phyloP scores from a whole-genome alignment of 2,329 filamentous ascomycete genomes.

The Teratosphaeria nubilosa region DNA sequence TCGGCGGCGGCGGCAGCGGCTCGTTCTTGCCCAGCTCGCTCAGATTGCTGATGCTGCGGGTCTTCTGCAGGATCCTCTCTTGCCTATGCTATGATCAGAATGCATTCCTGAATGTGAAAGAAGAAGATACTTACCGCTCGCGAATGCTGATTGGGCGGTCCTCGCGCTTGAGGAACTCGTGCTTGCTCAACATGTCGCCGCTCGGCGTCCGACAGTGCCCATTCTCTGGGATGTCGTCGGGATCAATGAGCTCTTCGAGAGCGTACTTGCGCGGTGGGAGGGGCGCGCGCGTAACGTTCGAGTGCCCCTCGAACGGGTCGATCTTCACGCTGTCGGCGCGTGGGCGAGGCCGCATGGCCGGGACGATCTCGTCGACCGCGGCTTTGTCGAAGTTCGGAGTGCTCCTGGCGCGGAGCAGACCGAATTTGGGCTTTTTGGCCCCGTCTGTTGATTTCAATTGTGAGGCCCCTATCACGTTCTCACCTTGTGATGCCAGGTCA shows the following conservation, averaged over 20 bases:
- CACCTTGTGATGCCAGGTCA: neutral
- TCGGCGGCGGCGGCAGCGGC: neutral
- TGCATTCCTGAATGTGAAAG: neutral
- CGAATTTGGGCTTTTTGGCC: neutral
- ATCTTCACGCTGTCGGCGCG: neutral
- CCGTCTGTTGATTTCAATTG: neutral
- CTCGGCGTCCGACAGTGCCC: conserved; percentile 21
- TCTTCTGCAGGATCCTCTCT: conserved; percentile 19
- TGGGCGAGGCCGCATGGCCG: neutral
- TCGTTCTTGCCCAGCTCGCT: neutral
- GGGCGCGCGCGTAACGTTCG: conserved; percentile 15
- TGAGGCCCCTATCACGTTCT: neutral
- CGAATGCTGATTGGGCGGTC: conserved; percentile 25
- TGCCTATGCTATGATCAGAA: conserved; percentile 10
- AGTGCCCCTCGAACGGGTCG: conserved; percentile 10
- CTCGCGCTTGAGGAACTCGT: conserved; percentile 15
- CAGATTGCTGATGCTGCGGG: conserved; percentile 1
- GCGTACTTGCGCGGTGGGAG: conserved; percentile 11
- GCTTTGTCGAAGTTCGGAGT: neutral
- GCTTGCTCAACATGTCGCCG: conserved; percentile 19
- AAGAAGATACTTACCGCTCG: conserved; percentile 15
- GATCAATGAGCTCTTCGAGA: conserved; percentile 21
- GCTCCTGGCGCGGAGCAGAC: neutral
- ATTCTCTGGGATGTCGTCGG: conserved; percentile 12
- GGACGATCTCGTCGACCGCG: neutral